Conservation (phyloP, 208 protist species). For the Leishmania braziliensis region DNA sequence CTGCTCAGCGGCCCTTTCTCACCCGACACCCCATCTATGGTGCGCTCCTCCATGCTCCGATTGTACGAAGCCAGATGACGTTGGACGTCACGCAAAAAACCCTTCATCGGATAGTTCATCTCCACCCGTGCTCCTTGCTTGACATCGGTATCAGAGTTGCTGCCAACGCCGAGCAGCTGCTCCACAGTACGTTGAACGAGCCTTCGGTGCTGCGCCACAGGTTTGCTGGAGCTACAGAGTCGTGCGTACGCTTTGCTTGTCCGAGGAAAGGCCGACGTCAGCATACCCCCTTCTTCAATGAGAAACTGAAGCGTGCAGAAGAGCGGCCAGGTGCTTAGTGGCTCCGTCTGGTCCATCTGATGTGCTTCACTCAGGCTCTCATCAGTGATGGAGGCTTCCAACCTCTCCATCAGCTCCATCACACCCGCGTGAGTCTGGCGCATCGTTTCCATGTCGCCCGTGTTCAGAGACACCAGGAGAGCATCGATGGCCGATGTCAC, state of each 20-base stretch:
- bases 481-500: slow-evolving; percentile 51
- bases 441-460: slow-evolving; percentile 45
- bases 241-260: slow-evolving; percentile 37
- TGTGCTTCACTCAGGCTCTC: slow-evolving; percentile 13
- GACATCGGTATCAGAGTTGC: background rate
- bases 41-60: slow-evolving; percentile 33
- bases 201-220: slow-evolving; percentile 53
- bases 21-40: slow-evolving; percentile 36
- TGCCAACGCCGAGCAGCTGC: slow-evolving; percentile 1
- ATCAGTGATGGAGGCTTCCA: slow-evolving; percentile 50
- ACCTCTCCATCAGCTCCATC: slow-evolving; percentile 50
- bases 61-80: slow-evolving; percentile 50
- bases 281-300: slow-evolving; percentile 65
- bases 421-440: slow-evolving; percentile 50
- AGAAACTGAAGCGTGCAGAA: slow-evolving; percentile 69
- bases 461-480: slow-evolving; percentile 52
- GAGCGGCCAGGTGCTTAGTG: slow-evolving; percentile 69
- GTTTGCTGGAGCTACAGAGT: slow-evolving; percentile 25
- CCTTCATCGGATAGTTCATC: slow-evolving; percentile 31
- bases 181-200: slow-evolving; percentile 50
- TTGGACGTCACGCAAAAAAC: slow-evolving; percentile 66
- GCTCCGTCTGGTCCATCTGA: slow-evolving; percentile 5
- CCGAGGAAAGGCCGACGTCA: slow-evolving; percentile 64
- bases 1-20: slow-evolving; percentile 46
- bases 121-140: slow-evolving; percentile 1